These are phyloP conservation scores for Alisma plantagoaquatica DNA, from an alignment of 106 monocot species.

Conservation along the genomic window DNA sequence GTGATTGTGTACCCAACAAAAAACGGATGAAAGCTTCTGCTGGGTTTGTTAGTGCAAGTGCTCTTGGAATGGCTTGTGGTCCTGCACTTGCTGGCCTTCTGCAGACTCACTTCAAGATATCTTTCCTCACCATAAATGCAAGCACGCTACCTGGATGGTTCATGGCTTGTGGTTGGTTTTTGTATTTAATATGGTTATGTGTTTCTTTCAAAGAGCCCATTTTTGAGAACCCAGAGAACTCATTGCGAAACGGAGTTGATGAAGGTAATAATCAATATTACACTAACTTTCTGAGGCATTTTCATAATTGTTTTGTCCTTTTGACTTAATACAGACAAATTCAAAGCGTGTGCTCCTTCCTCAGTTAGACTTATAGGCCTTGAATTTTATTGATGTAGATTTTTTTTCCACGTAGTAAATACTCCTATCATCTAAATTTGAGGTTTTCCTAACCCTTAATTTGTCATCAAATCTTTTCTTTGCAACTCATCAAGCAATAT, in stretches of 20 bases:
- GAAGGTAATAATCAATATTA: constrained; percentile 4
- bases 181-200: constrained; percentile 69
- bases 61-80: constrained; percentile 99
- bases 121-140: constrained; percentile 61
- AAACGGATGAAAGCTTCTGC: constrained; percentile 94
- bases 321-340: too few relatives aligned
- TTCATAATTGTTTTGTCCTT: too few relatives aligned
- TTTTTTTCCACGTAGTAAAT: too few relatives aligned
- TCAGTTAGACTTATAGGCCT: too few relatives aligned
- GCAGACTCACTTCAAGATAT: constrained; percentile 79
- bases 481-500: too few relatives aligned
- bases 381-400: too few relatives aligned
- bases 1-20: constrained; percentile 90
- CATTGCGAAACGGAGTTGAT: constrained; percentile 13
- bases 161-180: constrained; percentile 82
- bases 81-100: constrained; percentile 95
- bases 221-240: constrained; percentile 28
- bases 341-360: too few relatives aligned
- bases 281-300: too few relatives aligned
- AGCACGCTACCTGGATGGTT: constrained; percentile 95
- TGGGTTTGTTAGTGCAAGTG: constrained; percentile 97
- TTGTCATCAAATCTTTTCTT: too few relatives aligned
- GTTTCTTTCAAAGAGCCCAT: constrained; percentile 77
- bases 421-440: too few relatives aligned
- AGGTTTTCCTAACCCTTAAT: too few relatives aligned